A percentile compares a stretch with the other conserved stretches of the same genome.
These are phyloP conservation scores for Hanseniaspora sp. DNA, from an alignment of 1,139 yeast species.

Conservation along the genomic window DNA sequence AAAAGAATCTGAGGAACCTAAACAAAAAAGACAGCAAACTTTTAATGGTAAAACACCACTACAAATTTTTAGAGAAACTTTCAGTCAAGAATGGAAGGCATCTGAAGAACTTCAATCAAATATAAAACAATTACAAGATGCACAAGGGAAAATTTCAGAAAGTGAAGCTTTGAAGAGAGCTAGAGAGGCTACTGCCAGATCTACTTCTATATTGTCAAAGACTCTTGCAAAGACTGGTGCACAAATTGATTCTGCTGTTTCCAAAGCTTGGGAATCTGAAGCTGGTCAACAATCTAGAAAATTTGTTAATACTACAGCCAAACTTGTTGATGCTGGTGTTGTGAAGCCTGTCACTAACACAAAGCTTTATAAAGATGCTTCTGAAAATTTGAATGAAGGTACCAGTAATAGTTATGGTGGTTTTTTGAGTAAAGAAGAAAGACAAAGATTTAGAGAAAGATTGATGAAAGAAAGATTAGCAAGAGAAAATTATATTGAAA, in stretches of 20 bases:
- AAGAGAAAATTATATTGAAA: constrained; percentile 13
- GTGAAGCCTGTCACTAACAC: constrained; percentile 93
- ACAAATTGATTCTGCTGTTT: constrained; percentile 80
- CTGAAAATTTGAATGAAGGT: constrained; percentile 86
- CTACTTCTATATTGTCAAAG: constrained; percentile 74
- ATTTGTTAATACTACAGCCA: constrained; percentile 71
- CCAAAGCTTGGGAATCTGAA: constrained; percentile 93
- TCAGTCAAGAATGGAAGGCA: constrained; percentile 81
- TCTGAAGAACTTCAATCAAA: constrained; percentile 81
- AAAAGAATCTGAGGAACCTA: constrained; percentile 6
- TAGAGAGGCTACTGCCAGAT: constrained; percentile 80
- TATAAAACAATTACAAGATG: constrained; percentile 90
- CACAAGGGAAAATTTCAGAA: constrained; percentile 89
- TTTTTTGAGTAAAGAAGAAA: constrained; percentile 72
- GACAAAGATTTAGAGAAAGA: constrained; percentile 62
- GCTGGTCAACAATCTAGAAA: constrained; percentile 79
- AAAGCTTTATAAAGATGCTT: constrained; percentile 75
- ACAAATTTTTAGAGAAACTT: constrained; percentile 87
- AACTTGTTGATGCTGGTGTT: constrained; percentile 64
- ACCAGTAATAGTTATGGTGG: constrained; percentile 85
- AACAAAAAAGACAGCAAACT: constrained; percentile 8
- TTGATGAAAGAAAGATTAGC: constrained; percentile 34
- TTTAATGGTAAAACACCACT: constrained; percentile 53
- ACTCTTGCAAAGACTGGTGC: constrained; percentile 86
- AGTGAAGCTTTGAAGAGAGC: constrained; percentile 90